Percentiles rank a stretch among this genome's conserved stretches.
These are phyloP conservation scores for Lasiodiplodia sp. DNA, from an alignment of 2,329 filamentous ascomycete species.

Conservation along the genomic window DNA sequence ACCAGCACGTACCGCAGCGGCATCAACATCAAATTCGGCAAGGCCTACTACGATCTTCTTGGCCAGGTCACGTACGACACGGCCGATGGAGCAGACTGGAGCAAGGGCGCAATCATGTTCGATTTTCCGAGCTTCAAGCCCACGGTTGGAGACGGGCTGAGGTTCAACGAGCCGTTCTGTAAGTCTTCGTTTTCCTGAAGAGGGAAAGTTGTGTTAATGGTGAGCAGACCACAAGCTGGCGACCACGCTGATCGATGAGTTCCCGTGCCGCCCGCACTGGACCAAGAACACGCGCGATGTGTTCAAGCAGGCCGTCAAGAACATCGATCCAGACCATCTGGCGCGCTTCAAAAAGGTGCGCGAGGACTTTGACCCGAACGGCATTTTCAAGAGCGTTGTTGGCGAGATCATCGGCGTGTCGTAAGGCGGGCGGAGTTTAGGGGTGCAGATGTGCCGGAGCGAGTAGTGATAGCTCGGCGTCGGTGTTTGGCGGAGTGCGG, in stretches of 20 bases:
- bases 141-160: conserved; percentile 53
- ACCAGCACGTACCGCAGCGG: conserved; percentile 60
- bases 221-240: conserved; percentile 52
- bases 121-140: conserved; percentile 61
- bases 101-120: conserved; percentile 61
- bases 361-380: conserved; percentile 58
- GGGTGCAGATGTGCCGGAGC: not conserved
- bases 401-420: conserved; percentile 58
- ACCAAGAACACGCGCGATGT: conserved; percentile 62
- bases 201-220: not conserved
- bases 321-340: conserved; percentile 57
- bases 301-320: conserved; percentile 54
- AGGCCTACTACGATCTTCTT: conserved; percentile 57
- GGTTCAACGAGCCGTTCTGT: conserved; percentile 62
- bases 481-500: not conserved
- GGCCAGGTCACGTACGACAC: conserved; percentile 60
- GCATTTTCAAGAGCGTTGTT: conserved; percentile 56
- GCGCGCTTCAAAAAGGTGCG: conserved; percentile 58
- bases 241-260: conserved; percentile 57
- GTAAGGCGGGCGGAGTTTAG: not conserved
- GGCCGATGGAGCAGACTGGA: conserved; percentile 58
- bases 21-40: conserved; percentile 63
- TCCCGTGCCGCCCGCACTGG: conserved; percentile 62
- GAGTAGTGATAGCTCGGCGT: not conserved
- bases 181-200: not conserved